Evolutionary conservation across 1,284 basidiomycete species (phyloP).

Genomic region (Fomitiporia mediterranea): DNA sequence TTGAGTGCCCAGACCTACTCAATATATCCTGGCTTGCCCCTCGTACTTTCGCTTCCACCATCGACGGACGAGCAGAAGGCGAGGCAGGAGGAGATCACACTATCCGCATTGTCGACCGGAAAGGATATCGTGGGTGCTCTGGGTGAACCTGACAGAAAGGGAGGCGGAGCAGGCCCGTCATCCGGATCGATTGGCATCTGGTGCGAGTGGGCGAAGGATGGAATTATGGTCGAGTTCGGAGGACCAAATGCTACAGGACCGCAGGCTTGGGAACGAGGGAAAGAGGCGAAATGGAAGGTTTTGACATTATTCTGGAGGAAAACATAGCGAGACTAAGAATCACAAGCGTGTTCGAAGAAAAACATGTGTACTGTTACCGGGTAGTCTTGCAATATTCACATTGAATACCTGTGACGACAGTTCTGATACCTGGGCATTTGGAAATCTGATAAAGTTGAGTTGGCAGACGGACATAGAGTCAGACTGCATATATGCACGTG

Average conservation of each 20-base stretch:
- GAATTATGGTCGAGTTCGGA: constrained; percentile 80
- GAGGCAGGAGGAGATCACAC: constrained; percentile 38
- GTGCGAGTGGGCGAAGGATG: constrained; percentile 84
- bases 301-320: constrained; percentile 55
- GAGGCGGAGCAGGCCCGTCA: constrained; percentile 76
- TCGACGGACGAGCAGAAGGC: constrained; percentile 35
- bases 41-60: constrained; percentile 39
- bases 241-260: constrained; percentile 70
- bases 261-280: constrained; percentile 81
- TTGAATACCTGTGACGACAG: not conserved
- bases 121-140: constrained; percentile 68
- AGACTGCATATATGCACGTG: not conserved
- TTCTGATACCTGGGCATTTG: not conserved
- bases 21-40: constrained; percentile 48
- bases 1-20: constrained; percentile 44
- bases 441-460: too few relatives aligned
- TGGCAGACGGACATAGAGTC: too few relatives aligned
- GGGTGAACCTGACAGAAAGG: constrained; percentile 84
- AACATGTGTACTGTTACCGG: not conserved
- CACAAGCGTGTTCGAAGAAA: not conserved
- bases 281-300: constrained; percentile 72
- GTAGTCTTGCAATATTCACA: not conserved
- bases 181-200: constrained; percentile 85
- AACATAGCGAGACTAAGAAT: not conserved
- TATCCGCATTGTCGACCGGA: constrained; percentile 56